These are phyloP conservation scores for Chaetomiaceae sp. DNA, from an alignment of 2,329 filamentous ascomycete species.

Conservation along the genomic window DNA sequence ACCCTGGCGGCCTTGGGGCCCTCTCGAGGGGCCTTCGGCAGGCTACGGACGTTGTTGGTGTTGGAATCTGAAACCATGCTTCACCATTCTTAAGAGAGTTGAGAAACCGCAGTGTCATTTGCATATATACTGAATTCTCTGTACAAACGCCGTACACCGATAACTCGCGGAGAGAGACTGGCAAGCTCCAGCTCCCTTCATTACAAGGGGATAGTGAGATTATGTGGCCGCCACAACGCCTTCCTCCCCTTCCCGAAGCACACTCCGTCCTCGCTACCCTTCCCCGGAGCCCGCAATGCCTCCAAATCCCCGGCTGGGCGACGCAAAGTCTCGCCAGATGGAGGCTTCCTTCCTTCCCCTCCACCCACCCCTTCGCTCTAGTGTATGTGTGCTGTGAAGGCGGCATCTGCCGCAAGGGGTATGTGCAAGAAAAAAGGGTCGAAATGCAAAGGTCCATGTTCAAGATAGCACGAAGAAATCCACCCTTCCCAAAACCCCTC, in stretches of 20 bases:
- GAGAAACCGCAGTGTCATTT: neutral
- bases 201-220: constrained; percentile 16
- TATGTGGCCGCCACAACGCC: constrained; percentile 5
- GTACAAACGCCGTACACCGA: constrained; percentile 11
- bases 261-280: neutral
- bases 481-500: constrained; percentile 6
- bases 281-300: neutral
- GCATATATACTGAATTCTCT: neutral
- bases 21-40: no score
- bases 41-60: no score
- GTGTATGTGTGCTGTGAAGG: constrained; percentile 9
- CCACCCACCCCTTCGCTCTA: neutral
- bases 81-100: no score
- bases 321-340: neutral
- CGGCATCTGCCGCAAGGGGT: constrained; percentile 23
- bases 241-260: neutral
- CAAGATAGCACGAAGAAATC: constrained; percentile 17
- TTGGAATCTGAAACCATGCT: no score
- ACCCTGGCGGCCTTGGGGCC: neutral
- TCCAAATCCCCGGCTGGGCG: neutral
- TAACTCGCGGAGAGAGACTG: neutral
- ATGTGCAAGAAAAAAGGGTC: constrained; percentile 16
- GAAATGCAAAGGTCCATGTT: constrained; percentile 16
- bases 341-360: constrained; percentile 1
- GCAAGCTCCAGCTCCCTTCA: constrained; percentile 1